Evolutionary conservation across 1,284 basidiomycete species (phyloP), one percentile per base, ranked within the genome.

Genomic region (Meira miltonrushii): DNA sequence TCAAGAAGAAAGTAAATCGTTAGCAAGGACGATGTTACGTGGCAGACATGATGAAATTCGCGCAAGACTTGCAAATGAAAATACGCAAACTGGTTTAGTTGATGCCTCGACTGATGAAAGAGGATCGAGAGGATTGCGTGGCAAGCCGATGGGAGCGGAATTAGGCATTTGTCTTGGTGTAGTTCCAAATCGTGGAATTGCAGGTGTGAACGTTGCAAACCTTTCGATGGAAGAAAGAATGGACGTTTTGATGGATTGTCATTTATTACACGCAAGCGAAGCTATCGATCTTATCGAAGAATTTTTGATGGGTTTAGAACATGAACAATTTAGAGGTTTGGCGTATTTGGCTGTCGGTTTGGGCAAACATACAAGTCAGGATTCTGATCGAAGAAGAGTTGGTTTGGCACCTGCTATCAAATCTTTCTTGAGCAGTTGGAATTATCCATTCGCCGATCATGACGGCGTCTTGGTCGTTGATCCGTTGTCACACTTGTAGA

Each of bases 341-440:
- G 76, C 75, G 0, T 98, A 89, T 77, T 80, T 92, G 23, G 84
- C 97, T 38, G 90, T 97, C 3, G 94, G 95, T 10, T 91, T 95
- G 79, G 92, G 93, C 78, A 93, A 92, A 79, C 94, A 97, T 77
- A 92, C 90, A 1, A 92, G 90, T 1, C 88, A 86, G 33, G 90
- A 92, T 73, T 81, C 84, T 13, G 84, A 83, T 12, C 84, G 90
- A 52, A 89, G 92, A 39, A 85, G 89, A 1, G 89, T 88, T 37
- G 87, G 90, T 62, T 83, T 97, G 11, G 88, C 87, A 2, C 84
- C 87, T 1, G 89, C 88, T 15, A 86, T 96, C 44, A 87, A 89
- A 67, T 89, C 91, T 75, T 94, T 88, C 85, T 80, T 96, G 50
- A 87, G 89, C 69, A 85, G 88, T 56, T 96, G 91, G 89, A 89